Conservation (phyloP, 2,329 filamentous ascomycete genomes). For the Trichoderma koningiopsis region DNA sequence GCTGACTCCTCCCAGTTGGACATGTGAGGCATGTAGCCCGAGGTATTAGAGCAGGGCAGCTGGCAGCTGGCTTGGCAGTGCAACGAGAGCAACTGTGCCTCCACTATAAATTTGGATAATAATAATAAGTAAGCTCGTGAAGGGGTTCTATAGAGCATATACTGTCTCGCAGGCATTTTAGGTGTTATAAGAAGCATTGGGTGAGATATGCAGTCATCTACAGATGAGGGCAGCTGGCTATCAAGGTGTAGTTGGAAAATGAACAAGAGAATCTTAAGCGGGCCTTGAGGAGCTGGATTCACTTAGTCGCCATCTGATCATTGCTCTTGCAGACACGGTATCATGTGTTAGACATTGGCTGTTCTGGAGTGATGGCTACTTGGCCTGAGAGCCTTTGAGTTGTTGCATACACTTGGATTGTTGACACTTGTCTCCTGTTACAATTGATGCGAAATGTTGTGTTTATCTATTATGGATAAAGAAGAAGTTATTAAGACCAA, state of each 20-base stretch:
- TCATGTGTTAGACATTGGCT: not conserved
- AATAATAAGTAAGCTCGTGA: not conserved
- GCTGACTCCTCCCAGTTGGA: not conserved
- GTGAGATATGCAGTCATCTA: not conserved
- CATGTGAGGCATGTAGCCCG: not conserved
- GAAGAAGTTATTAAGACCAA: not conserved
- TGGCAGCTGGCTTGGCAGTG: conserved; percentile 7
- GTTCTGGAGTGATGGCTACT: not conserved
- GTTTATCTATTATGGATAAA: not conserved
- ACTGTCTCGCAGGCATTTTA: not conserved
- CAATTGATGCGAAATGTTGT: not conserved
- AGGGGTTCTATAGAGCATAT: not conserved
- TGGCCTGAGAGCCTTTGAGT: not conserved
- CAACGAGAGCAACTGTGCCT: not conserved
- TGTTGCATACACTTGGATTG: not conserved
- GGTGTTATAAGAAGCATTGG: not conserved
- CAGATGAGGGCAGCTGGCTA: not conserved
- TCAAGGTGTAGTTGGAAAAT: not conserved
- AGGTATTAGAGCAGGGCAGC: not conserved
- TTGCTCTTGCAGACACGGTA: not conserved
- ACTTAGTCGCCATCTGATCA: not conserved
- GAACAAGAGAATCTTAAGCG: not conserved
- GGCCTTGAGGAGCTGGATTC: not conserved
- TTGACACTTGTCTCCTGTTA: not conserved
- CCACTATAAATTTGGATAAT: too few species aligned